Base-by-base conservation (phyloP, 441 rosid species). In the Erodium moschatum region DNA sequence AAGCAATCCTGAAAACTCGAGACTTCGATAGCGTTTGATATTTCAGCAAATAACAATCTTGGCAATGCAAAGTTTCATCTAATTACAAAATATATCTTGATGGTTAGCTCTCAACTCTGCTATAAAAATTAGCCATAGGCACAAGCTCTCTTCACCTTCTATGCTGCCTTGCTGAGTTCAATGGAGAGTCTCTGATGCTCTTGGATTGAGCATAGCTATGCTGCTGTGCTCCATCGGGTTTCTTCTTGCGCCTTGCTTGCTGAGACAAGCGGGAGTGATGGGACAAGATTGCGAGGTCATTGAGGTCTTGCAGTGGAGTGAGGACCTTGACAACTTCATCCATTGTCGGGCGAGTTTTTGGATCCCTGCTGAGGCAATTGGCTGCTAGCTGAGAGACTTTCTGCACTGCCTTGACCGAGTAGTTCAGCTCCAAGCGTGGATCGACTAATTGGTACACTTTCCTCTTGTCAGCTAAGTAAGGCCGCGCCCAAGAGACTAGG, bases 321-420 rank as follows among this genome's bases (percentile, higher is more conserved):
- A 88, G 82, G 62, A 76, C 84, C 73, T 86, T 86, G 73, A 88
- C 88, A 15, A 88, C 76, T 67, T 86, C 90, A 46, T 88, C 93
- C 89, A 85, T 85, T 16, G 84, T 76, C 5, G 93, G 90, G 52
- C 93, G 86, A 12, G 85, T 76, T 71, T 88, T 88, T 0, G 93
- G 80, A 71, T 88, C 93, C 70, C 84, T 78, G 66, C 74, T 69
- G 68, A 88, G 90, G 81, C 89, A 88, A 35, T 73, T 83, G 80
- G 76, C 74, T 16, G 93, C 87, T 73, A 88, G 66, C 50, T 81
- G 89, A 65, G 93, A 81, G 62, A 88, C 83, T 74, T 88, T 88
- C 75, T 86, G 86, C 66, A 86, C 87, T 12, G 78, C 93, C 79
- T 86, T 88, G 50, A 88, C 69, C n/a, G 93, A 86, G 82, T 88